phyloP scores from a whole-genome alignment of 495 filamentous ascomycete genomes.

The Penicillium verhagenii region DNA sequence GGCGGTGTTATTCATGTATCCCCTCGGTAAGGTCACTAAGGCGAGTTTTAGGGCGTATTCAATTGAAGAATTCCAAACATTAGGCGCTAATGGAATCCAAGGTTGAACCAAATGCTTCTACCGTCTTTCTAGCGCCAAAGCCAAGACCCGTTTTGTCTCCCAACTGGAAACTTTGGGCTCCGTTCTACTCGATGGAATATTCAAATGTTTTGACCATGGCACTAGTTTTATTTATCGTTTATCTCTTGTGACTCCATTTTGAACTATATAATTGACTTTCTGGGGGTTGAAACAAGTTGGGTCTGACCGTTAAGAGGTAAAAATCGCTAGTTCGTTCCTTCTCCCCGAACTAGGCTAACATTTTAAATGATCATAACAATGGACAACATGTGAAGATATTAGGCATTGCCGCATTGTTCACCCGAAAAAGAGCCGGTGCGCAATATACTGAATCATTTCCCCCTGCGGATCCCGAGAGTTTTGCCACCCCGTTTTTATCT shows the following conservation, averaged over 20 bases:
- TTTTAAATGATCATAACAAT: background rate
- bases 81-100: slow-evolving; percentile 23
- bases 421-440: background rate
- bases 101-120: slow-evolving; percentile 25
- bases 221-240: no score
- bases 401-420: no score
- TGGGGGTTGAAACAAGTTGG: no score
- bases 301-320: no score
- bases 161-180: slow-evolving; percentile 17
- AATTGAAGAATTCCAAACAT: slow-evolving; percentile 7
- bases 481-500: slow-evolving; percentile 19
- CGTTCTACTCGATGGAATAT: background rate
- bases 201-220: no score
- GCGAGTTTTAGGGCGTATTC: slow-evolving; percentile 4
- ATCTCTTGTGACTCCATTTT: no score
- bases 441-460: background rate
- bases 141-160: slow-evolving; percentile 27
- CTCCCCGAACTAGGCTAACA: no score
- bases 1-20: slow-evolving; percentile 16
- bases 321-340: background rate
- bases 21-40: background rate
- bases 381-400: background rate
- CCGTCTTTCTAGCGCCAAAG: slow-evolving; percentile 34
- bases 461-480: slow-evolving; percentile 1
- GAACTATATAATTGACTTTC: no score